These are phyloP conservation scores for Pseudozyma pruni DNA, from an alignment of 1,284 basidiomycete genomes.

Conservation along the genomic window DNA sequence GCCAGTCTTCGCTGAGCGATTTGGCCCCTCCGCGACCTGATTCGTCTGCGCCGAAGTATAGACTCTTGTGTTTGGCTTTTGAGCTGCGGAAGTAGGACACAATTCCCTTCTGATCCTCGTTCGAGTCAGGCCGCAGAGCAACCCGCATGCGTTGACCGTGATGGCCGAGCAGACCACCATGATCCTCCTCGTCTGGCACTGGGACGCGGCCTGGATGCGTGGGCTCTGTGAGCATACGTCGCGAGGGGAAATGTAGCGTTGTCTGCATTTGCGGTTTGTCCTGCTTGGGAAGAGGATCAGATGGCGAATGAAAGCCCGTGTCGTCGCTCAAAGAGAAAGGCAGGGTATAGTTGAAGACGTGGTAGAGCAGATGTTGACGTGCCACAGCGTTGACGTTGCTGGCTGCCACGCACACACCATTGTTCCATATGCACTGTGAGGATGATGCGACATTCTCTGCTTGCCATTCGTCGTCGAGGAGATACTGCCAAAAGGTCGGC, in stretches of 20 bases:
- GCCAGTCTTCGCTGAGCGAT: constrained; percentile 69
- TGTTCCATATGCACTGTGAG: constrained; percentile 22
- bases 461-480: constrained; percentile 14
- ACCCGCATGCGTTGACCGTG: constrained; percentile 82
- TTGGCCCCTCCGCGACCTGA: constrained; percentile 75
- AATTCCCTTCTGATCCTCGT: not conserved
- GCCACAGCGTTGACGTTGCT: constrained; percentile 82
- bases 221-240: constrained; percentile 79
- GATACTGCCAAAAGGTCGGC: constrained; percentile 30
- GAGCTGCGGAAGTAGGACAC: not conserved
- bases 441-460: not conserved
- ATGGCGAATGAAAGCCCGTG: constrained; percentile 72
- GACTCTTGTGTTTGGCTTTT: constrained; percentile 8
- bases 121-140: constrained; percentile 61
- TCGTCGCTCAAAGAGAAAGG: constrained; percentile 50
- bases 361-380: constrained; percentile 92
- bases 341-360: constrained; percentile 87
- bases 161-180: constrained; percentile 78
- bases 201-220: constrained; percentile 66
- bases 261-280: constrained; percentile 66
- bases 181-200: constrained; percentile 61
- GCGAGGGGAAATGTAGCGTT: constrained; percentile 74
- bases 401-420: constrained; percentile 18
- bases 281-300: constrained; percentile 74
- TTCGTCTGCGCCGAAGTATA: constrained; percentile 76